Evolutionary conservation across 805 yeast genomes (phyloP).

Genomic region (Metschnikowia orientalis): DNA sequence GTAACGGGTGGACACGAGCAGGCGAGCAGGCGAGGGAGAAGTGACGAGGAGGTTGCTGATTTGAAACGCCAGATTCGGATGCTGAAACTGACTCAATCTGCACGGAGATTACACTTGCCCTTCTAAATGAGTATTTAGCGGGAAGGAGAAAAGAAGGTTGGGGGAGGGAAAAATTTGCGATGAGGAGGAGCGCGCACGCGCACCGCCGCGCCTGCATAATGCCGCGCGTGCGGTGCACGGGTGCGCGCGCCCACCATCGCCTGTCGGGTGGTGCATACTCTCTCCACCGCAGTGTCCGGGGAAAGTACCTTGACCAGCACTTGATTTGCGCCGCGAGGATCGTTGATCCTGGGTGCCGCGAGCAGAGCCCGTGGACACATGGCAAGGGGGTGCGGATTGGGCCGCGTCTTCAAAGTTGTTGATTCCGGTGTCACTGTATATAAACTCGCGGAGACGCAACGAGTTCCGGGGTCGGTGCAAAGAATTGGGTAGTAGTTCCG

Average conservation of each 20-base stretch:
- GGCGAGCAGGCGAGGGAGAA: too few species aligned
- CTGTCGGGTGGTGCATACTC: too few species aligned
- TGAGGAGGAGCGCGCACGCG: conserved; percentile 1
- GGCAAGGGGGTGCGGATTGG: too few species aligned
- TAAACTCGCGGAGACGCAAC: too few species aligned
- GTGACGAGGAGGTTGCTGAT: too few species aligned
- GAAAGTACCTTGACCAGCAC: conserved; percentile 4
- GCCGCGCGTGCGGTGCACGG: background rate
- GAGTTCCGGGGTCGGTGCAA: too few species aligned
- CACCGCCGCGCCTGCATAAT: background rate
- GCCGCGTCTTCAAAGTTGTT: too few species aligned
- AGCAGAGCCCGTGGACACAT: conserved; percentile 1
- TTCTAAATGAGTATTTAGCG: conserved; percentile 42
- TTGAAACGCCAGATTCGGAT: conserved; percentile 1
- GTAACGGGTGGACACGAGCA: too few species aligned
- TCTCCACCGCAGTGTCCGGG: conserved; percentile 5
- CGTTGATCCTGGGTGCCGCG: conserved; percentile 4
- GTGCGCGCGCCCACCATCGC: too few species aligned
- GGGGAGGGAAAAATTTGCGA: conserved; percentile 6
- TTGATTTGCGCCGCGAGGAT: conserved; percentile 4
- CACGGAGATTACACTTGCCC: conserved; percentile 29
- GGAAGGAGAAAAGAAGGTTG: conserved; percentile 35
- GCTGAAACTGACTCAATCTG: too few species aligned
- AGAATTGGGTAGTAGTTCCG: too few species aligned
- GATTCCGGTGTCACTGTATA: too few species aligned